Percentiles rank a stretch among this genome's conserved stretches.
phyloP scores from a whole-genome alignment of 495 filamentous ascomycete species.

The Penicillium flavigenum region DNA sequence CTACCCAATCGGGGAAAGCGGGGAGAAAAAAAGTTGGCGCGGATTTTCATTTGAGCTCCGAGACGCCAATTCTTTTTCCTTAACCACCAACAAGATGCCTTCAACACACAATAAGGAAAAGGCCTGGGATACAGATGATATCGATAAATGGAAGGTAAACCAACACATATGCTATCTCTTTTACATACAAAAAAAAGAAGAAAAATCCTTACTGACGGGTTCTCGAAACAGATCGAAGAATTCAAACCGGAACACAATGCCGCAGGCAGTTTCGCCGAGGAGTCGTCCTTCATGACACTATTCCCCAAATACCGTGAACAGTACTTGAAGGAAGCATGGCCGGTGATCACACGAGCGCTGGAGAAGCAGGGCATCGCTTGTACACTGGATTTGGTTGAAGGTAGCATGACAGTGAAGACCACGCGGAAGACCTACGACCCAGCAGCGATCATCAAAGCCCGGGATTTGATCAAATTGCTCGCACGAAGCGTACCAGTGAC shows the following conservation, averaged over 20 bases:
- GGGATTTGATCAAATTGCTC: conserved; percentile 91
- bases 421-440: conserved; percentile 95
- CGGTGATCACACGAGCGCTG: conserved; percentile 71
- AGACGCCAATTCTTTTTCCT: conserved; percentile 17
- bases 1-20: conserved; percentile 35
- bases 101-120: conserved; percentile 93
- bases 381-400: conserved; percentile 90
- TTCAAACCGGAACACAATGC: conserved; percentile 85
- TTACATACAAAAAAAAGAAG: not conserved
- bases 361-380: conserved; percentile 82
- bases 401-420: conserved; percentile 93
- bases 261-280: conserved; percentile 84
- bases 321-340: conserved; percentile 92
- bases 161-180: not conserved
- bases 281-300: conserved; percentile 85
- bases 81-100: conserved; percentile 62
- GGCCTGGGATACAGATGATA: conserved; percentile 96
- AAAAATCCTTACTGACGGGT: not conserved
- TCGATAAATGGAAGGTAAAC: conserved; percentile 91
- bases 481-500: conserved; percentile 89
- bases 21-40: conserved; percentile 44
- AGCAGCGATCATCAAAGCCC: conserved; percentile 88
- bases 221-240: conserved; percentile 58
- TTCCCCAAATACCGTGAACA: conserved; percentile 98
- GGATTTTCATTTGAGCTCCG: conserved; percentile 31